phyloP scores from a whole-genome alignment of 192 early-diverging fungal genomes.

The Rhizophagus sp. region DNA sequence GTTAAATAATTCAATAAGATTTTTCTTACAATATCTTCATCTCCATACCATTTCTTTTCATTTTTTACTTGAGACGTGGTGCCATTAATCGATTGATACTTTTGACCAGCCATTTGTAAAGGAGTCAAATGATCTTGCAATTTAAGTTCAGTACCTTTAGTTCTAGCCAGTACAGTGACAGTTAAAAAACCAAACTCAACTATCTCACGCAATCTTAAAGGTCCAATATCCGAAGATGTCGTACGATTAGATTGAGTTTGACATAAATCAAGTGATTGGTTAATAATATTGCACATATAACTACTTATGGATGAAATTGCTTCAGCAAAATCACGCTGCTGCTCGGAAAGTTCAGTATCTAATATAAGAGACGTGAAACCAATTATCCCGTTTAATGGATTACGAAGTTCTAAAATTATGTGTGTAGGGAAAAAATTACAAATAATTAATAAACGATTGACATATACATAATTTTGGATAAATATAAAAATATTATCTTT shows the following conservation, averaged over 20 bases:
- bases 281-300: constrained; percentile 6
- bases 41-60: not conserved
- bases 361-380: not conserved
- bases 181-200: constrained; percentile 1
- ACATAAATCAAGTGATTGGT: constrained; percentile 8
- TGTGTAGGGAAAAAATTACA: no score
- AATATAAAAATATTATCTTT: no score
- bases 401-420: not conserved
- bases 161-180: not conserved
- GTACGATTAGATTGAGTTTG: constrained; percentile 5
- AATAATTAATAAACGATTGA: no score
- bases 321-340: not conserved
- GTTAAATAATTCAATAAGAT: constrained; percentile 10
- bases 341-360: not conserved
- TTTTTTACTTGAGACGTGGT: not conserved
- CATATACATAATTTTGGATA: no score
- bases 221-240: not conserved
- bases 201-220: not conserved
- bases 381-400: constrained; percentile 12
- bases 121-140: not conserved
- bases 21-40: not conserved
- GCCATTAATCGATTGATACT: not conserved
- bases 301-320: constrained; percentile 3
- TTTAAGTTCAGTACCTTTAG: not conserved
- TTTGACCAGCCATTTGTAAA: not conserved